Conservation (phyloP, 2,329 filamentous ascomycete genomes). For the Aspergillus latus region DNA sequence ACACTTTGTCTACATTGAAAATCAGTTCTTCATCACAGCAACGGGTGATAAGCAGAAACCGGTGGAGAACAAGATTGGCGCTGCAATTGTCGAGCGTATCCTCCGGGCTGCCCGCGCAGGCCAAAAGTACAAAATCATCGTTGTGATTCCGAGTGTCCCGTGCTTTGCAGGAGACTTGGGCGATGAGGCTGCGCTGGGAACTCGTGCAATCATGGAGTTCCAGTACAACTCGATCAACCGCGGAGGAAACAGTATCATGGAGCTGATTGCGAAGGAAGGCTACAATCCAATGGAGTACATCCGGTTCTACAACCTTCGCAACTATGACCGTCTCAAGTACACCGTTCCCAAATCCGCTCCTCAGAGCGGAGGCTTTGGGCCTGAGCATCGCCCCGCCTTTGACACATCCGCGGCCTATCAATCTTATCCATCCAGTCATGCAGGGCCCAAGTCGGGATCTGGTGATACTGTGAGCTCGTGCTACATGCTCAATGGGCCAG, state of each 20-base stretch:
- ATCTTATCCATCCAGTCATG: constrained; percentile 69
- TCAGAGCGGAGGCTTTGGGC: background rate
- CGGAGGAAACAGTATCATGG: constrained; percentile 88
- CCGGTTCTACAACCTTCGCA: constrained; percentile 90
- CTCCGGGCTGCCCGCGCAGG: constrained; percentile 76
- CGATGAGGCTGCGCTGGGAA: constrained; percentile 79
- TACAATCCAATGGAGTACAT: constrained; percentile 80
- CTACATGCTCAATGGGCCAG: constrained; percentile 77
- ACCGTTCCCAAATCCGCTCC: constrained; percentile 22
- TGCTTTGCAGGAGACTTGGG: constrained; percentile 90
- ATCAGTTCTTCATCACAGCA: constrained; percentile 97
- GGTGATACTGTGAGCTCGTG: constrained; percentile 73
- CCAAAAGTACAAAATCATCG: constrained; percentile 86
- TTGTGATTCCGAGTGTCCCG: constrained; percentile 85
- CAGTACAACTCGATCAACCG: constrained; percentile 96
- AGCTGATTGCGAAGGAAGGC: constrained; percentile 69
- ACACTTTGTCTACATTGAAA: constrained; percentile 96
- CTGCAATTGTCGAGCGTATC: constrained; percentile 86
- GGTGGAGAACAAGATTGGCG: constrained; percentile 86
- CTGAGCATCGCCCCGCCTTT: constrained; percentile 30
- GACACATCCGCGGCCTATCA: constrained; percentile 54
- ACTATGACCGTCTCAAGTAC: constrained; percentile 82
- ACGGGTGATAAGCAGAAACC: constrained; percentile 83
- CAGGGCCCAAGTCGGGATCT: constrained; percentile 46
- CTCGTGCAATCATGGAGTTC: constrained; percentile 95